These are phyloP conservation scores for Cytospora piceicola DNA, from an alignment of 2,329 filamentous ascomycete species.

Conservation along the genomic window DNA sequence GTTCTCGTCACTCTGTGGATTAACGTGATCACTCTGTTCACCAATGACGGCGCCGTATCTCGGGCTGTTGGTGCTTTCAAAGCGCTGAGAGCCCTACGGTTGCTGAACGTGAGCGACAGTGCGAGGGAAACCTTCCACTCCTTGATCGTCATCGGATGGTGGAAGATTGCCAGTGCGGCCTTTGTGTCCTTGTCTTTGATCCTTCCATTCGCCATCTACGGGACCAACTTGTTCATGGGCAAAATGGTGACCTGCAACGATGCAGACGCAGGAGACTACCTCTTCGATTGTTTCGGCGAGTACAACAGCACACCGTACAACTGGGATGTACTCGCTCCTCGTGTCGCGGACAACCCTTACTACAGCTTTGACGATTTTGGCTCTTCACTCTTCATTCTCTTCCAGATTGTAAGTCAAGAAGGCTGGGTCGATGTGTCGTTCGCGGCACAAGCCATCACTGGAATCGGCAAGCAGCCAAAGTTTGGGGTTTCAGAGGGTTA, in stretches of 20 bases:
- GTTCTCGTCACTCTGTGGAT: conserved; percentile 95
- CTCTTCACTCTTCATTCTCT: conserved; percentile 92
- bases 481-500: conserved; percentile 76
- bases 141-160: conserved; percentile 88
- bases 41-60: conserved; percentile 81
- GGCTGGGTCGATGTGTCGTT: conserved; percentile 96
- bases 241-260: conserved; percentile 83
- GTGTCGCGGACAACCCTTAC: conserved; percentile 78
- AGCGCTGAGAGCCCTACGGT: conserved; percentile 83
- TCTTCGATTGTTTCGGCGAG: conserved; percentile 83
- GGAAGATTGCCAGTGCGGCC: conserved; percentile 90
- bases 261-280: conserved; percentile 57
- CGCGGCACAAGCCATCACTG: conserved; percentile 79
- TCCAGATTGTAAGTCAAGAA: conserved; percentile 98
- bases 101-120: conserved; percentile 95
- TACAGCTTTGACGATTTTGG: conserved; percentile 96
- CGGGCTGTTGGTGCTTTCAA: conserved; percentile 96
- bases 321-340: conserved; percentile 84
- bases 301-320: conserved; percentile 76
- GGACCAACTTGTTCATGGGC: conserved; percentile 88
- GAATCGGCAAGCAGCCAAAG: conserved; percentile 72
- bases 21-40: conserved; percentile 83
- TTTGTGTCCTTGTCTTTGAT: conserved; percentile 93
- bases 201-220: conserved; percentile 96
- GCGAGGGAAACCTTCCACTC: conserved; percentile 96